Conservation (phyloP, 176 grass and related monocot genomes). For the Avena atlantica region DNA sequence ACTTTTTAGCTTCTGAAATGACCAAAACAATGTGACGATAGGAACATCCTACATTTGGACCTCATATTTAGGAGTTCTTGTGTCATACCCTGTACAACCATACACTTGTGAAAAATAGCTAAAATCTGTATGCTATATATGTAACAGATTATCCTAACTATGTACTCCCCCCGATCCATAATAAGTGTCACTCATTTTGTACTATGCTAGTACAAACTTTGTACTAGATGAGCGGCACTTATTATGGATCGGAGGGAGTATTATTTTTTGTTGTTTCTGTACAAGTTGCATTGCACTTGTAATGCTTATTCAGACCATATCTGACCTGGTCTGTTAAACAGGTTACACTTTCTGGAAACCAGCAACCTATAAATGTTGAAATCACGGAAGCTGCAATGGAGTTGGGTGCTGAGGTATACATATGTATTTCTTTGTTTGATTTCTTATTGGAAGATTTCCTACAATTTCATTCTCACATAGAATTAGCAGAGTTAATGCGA, state of each 20-base stretch:
- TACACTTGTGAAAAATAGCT: not conserved
- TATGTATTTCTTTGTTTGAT: slow-evolving; percentile 37
- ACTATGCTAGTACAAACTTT: no score
- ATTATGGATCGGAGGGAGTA: no score
- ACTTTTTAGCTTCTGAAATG: slow-evolving; percentile 23
- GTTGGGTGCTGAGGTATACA: slow-evolving; percentile 84
- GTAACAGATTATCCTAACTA: slow-evolving; percentile 1
- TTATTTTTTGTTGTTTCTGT: slow-evolving; percentile 37
- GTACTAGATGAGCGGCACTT: no score
- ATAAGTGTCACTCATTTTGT: no score
- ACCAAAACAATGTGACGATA: slow-evolving; percentile 3
- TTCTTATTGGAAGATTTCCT: slow-evolving; percentile 35
- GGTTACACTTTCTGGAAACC: slow-evolving; percentile 99
- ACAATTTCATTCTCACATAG: not conserved
- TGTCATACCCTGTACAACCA: not conserved
- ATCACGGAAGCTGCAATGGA: slow-evolving; percentile 95
- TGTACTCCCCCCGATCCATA: no score
- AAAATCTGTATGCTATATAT: not conserved
- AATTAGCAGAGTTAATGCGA: not conserved
- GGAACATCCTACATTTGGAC: not conserved
- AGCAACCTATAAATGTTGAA: slow-evolving; percentile 95
- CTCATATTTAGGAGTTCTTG: not conserved
- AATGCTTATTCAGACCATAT: slow-evolving; percentile 8
- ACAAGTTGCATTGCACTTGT: slow-evolving; percentile 19
- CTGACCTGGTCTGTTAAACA: slow-evolving; percentile 34